Base-by-base conservation (phyloP, 768 basidiomycete species). In the Strobilomyces dryophilus region DNA sequence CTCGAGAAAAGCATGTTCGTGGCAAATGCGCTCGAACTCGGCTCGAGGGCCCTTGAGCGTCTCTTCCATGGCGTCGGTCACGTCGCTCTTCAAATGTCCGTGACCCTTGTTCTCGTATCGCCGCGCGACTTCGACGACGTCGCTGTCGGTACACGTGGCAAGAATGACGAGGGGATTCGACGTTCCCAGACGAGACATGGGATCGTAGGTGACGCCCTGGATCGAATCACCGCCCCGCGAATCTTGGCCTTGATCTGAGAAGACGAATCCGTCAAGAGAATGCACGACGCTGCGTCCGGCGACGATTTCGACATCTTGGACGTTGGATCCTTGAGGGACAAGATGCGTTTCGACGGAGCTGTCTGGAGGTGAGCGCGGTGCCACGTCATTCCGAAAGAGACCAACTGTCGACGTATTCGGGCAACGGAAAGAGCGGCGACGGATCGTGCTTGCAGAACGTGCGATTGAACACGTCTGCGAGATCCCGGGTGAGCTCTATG, bases 281-380 rank as follows among this genome's bases (percentile, higher is more conserved):
- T 92, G 24, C 94, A 87, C 0, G 93, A 95, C 15, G 81, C 70
- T 1, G 81, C 53, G 65, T 91, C 84, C 0, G 85, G 86, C 0
- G 92, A 79, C 0, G 95, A 98, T 69, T 98, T 98, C 34, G 95
- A 97, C 94, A 98, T 98, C 68, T 98, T 98, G 4, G 85, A 79
- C 0, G 76, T 74, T 1, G 94, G 90, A 66, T 94, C 89, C 52
- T 83, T 84, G 17, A 98, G 83, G 2, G 93, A 95, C 24, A 95
- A 80, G 17, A 98, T 78, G 8, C 94, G 83, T 65, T 82, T 85
- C 9, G 89, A 84, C 0, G 85, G 79, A 1, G 92, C 93, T 98
- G 48, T 21, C 21, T 3, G 15, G 15, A 6, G 3, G 8, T 54
- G 31, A 39, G 15, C 32, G 8, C 49, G n/a, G 9, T 36, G 46